phyloP scores from a whole-genome alignment of 306 rosid genomes.

The Quercus bicolor region DNA sequence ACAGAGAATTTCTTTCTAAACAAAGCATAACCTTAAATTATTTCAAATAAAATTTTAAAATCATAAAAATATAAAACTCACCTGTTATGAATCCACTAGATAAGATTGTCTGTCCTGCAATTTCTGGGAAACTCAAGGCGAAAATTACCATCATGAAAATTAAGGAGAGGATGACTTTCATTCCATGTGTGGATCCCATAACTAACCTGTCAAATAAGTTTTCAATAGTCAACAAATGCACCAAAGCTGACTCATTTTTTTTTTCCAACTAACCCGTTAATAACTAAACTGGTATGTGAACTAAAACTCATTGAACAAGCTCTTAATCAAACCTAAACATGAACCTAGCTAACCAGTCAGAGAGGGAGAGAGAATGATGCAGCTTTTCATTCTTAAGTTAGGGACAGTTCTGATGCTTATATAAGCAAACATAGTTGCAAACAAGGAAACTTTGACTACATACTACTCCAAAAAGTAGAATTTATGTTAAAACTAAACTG shows the following conservation, averaged over 20 bases:
- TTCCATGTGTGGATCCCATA: slow-evolving; percentile 32
- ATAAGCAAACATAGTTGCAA: not conserved
- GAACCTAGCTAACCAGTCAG: not conserved
- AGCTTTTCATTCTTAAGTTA: not conserved
- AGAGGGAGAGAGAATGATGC: not conserved
- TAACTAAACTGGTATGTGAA: not conserved
- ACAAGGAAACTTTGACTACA: too few relatives aligned
- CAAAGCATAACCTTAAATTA: not conserved
- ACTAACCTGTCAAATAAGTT: slow-evolving; percentile 20
- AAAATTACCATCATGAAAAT: slow-evolving; percentile 17
- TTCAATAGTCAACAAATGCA: not conserved
- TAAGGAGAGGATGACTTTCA: not conserved
- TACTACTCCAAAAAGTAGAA: not conserved
- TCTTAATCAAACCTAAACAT: not conserved
- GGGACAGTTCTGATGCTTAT: not conserved
- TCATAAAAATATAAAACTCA: slow-evolving; percentile 14
- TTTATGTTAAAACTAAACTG: not conserved
- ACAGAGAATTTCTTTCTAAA: not conserved
- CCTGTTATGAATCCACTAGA: slow-evolving; percentile 26
- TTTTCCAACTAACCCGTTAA: not conserved
- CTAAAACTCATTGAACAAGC: not conserved
- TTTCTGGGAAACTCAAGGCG: slow-evolving; percentile 26
- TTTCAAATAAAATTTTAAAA: not conserved
- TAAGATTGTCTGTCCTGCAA: slow-evolving; percentile 22
- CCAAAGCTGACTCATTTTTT: not conserved